Conservation (phyloP, 2,329 filamentous ascomycete species). For the Fusarium piperis region DNA sequence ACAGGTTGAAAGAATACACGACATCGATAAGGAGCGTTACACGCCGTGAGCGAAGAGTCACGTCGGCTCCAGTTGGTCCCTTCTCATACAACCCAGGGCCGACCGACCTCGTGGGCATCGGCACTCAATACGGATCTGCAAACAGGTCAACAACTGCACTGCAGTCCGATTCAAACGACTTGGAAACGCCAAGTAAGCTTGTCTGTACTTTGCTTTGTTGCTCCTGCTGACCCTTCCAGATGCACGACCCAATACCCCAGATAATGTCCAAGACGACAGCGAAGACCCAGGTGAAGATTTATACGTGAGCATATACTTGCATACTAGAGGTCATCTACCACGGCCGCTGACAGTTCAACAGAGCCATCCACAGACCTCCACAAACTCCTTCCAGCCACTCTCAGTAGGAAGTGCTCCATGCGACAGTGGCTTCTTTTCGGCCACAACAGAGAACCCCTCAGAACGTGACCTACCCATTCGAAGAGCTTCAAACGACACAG, state of each 20-base stretch:
- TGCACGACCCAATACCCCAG: neutral
- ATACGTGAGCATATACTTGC: neutral
- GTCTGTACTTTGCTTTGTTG: too few species aligned
- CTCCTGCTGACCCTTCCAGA: neutral
- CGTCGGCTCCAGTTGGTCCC: neutral
- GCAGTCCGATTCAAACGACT: neutral
- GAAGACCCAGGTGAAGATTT: neutral
- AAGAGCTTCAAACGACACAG: constrained; percentile 9
- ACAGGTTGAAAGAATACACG: neutral
- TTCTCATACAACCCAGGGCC: neutral
- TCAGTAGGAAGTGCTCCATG: neutral
- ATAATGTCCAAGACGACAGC: neutral
- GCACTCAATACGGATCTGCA: constrained; percentile 10
- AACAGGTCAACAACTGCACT: neutral
- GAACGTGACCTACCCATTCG: neutral
- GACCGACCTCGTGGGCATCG: constrained; percentile 17
- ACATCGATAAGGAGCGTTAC: neutral
- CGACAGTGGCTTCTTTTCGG: neutral
- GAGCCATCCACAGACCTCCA: neutral
- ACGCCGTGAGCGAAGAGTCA: neutral
- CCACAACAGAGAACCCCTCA: neutral
- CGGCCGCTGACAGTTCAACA: neutral
- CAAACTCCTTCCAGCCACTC: neutral
- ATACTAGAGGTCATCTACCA: neutral
- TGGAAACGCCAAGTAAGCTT: neutral